A percentile compares a stretch with the other conserved stretches of the same genome.
These are phyloP conservation scores for Boletus tomentosulus DNA, from an alignment of 768 basidiomycete species.

Conservation along the genomic window DNA sequence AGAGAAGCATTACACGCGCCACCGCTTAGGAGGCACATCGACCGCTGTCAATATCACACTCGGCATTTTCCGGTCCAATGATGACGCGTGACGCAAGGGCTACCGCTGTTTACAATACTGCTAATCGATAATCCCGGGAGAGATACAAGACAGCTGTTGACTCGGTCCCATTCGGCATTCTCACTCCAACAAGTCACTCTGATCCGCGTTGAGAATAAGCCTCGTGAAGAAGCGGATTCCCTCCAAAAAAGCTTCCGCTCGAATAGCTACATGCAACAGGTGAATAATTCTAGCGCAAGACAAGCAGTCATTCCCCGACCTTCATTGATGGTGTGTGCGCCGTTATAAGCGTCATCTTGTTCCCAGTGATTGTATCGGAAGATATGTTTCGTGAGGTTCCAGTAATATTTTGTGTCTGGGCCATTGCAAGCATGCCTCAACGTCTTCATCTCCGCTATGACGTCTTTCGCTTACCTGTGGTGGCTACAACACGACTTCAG, in stretches of 20 bases:
- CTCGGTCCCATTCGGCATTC: too few relatives aligned
- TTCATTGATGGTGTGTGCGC: constrained; percentile 28
- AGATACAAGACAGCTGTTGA: too few relatives aligned
- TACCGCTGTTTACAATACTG: too few relatives aligned
- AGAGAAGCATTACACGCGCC: constrained; percentile 2
- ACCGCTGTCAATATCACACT: not conserved
- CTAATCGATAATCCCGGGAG: too few relatives aligned
- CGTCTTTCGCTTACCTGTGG: constrained; percentile 19
- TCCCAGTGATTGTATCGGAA: constrained; percentile 42
- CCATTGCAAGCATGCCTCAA: constrained; percentile 11
- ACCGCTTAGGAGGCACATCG: constrained; percentile 26
- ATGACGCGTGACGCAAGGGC: not conserved
- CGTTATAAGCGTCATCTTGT: constrained; percentile 33
- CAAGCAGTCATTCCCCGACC: constrained; percentile 9
- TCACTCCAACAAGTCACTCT: constrained; percentile 19
- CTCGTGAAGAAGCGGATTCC: constrained; percentile 31
- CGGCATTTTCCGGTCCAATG: constrained; percentile 14
- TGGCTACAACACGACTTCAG: constrained; percentile 15
- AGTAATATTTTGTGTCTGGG: constrained; percentile 42
- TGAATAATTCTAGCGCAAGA: constrained; percentile 6
- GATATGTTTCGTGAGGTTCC: constrained; percentile 44
- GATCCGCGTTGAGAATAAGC: constrained; percentile 33
- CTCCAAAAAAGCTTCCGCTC: constrained; percentile 27
- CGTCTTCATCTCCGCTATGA: constrained; percentile 17
- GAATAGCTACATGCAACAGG: constrained; percentile 20